These are phyloP conservation scores for Cyberlindnera mississippiensis DNA, from an alignment of 805 yeast species.

Conservation along the genomic window DNA sequence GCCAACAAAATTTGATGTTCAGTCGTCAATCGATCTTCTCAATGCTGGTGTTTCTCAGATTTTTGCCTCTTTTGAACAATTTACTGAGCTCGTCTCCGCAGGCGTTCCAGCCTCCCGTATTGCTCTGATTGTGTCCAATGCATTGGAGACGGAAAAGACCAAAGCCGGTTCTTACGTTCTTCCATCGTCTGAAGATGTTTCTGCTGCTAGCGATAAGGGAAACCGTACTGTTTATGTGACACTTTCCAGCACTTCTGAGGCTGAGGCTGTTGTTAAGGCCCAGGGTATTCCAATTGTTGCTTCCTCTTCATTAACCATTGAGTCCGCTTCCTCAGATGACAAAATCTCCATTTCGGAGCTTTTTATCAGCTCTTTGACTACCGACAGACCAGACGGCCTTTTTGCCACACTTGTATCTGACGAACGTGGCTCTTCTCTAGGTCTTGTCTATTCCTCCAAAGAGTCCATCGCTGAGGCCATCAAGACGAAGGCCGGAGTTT, in stretches of 20 bases:
- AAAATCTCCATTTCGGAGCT: slow-evolving; percentile 38
- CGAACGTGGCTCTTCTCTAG: slow-evolving; percentile 65
- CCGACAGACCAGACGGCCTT: slow-evolving; percentile 86
- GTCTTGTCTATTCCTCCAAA: slow-evolving; percentile 84
- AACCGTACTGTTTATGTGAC: slow-evolving; percentile 16
- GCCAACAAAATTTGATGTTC: slow-evolving; percentile 32
- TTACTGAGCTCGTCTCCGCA: slow-evolving; percentile 33
- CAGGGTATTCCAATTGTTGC: slow-evolving; percentile 25
- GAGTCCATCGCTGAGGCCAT: slow-evolving; percentile 83
- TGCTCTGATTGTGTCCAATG: slow-evolving; percentile 9
- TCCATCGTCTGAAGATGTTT: slow-evolving; percentile 22
- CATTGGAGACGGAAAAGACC: slow-evolving; percentile 9
- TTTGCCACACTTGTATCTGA: slow-evolving; percentile 82
- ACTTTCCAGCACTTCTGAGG: slow-evolving; percentile 12
- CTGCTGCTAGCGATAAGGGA: slow-evolving; percentile 18
- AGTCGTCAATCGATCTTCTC: slow-evolving; percentile 46
- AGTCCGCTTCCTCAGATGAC: slow-evolving; percentile 9
- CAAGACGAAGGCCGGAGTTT: slow-evolving; percentile 79
- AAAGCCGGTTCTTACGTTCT: slow-evolving; percentile 18
- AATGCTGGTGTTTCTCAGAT: slow-evolving; percentile 57
- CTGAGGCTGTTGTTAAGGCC: slow-evolving; percentile 21
- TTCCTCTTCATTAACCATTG: slow-evolving; percentile 20
- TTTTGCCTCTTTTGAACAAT: slow-evolving; percentile 33
- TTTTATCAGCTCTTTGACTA: slow-evolving; percentile 49
- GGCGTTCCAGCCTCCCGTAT: slow-evolving; percentile 45